Evolutionary conservation across 2,329 filamentous ascomycete genomes (phyloP), one percentile per base, ranked within the genome.

Genomic region (Leptographium flavum): DNA sequence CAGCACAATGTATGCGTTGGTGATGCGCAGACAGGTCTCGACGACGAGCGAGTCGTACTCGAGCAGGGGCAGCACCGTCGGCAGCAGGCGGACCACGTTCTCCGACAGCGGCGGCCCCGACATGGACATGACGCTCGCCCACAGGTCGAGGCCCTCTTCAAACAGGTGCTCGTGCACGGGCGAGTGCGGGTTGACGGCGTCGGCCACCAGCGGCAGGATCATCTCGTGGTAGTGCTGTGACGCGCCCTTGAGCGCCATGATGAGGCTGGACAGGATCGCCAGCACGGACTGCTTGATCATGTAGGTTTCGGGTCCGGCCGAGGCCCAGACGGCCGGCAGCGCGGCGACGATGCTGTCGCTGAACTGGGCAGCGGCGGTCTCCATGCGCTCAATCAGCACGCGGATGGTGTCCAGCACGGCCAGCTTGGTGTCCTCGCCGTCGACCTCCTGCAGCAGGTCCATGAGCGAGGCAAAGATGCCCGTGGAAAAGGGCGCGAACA

Each of bases 201-300:
- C 82, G 39, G 78, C 71, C 36, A 98, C 81, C 42, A 96, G 73
- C 0, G 90, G 88, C 17, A 94, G 65, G 53, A 95, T 83, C 43
- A 88, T 70, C 15, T 71, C 63, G 51, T 95, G 87, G 54, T 93
- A 94, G 17, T 79, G 73, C 49, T 81, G 73, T 5, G 87, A 92
- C 10, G 82, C 74, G 13, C 75, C 71, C 48, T 83, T 86, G 76
- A 96, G 84, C 2, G 88, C 83, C 57, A 79, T 79, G n/a, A 94
- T 84, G 14, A 98, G 70, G 2, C 87, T 81, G 2, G 85, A 73
- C 43, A 96, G 77, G 33, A 96, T 82, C 3, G 83, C 85, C 47
- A 96, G 73, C 43, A 96, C 87, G 1, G 87, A 80, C 62, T 95
- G 88, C 62, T 96, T 96, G 70, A 95, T 83, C 60, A 96, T 76